Evolutionary conservation across 192 early-diverging fungal species (phyloP), one percentile per base, ranked within the genome.

Genomic region (Coemansia nantahalensis): DNA sequence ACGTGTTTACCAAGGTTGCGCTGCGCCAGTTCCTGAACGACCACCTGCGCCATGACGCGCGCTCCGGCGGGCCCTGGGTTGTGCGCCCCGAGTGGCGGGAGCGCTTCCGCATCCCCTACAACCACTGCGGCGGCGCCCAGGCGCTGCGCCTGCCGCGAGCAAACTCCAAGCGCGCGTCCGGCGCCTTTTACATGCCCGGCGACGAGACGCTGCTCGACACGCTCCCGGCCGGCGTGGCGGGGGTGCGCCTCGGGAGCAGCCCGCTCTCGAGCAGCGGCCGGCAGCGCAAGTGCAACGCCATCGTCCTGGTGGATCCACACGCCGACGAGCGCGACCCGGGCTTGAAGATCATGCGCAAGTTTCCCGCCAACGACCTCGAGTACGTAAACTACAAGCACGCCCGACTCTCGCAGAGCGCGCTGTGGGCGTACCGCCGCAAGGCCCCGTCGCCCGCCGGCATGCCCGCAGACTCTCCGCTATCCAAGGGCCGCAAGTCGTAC

Each of bases 301-400:
- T 34, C 13, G 36, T 63, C 7, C 47, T 43, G 7, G 53, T 59
- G 19, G 77, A 74, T 56, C 78, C 73, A 21, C 62, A 68, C 23
- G 73, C 62, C 1, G 62, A 52, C 36, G 77, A 62, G 57, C 55
- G 50, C 43, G 48, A 57, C 18, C 23, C 39, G 13, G 48, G 35
- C 30, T 32, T 60, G 32, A 79, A 75, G 38, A 37, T 49, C 17
- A 48, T 64, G 14, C 68, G 88, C 36, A 85, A 84, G 53, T 89
- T 86, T 50, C 93, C 93, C 5, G 83, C 90, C 4, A 91, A 96
- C 45, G 92, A 97, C 70, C 56, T 90, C 35, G 89, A 90, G 19
- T 66, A 90, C 21, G 68, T 83, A 3, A 58, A 75, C 28, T 62
- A 59, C 39, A 52, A 48, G 69, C 82, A 62, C 54, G 72, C 49